A percentile compares a stretch with the other conserved stretches of the same genome.
Evolutionary conservation across 2,329 filamentous ascomycete species (phyloP).

Genomic region (Neopestalotiopsis sp.): DNA sequence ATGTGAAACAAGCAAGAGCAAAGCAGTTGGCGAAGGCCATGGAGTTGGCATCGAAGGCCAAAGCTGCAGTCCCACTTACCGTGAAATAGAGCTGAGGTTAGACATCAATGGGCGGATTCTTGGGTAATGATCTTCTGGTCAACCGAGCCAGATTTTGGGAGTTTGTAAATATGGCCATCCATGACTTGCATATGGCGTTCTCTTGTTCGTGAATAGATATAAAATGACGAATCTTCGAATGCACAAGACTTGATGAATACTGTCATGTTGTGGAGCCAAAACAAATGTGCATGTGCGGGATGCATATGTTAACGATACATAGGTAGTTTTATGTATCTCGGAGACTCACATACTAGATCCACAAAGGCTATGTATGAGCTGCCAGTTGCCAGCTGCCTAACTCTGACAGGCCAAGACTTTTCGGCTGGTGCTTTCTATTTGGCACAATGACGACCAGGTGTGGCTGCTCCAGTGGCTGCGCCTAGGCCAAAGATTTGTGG

Average conservation of each 20-base stretch:
- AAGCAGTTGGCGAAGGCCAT: conserved; percentile 73
- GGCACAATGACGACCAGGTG: too few species aligned
- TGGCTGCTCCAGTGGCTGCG: neutral
- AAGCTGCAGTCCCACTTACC: conserved; percentile 38
- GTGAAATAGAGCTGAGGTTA: conserved; percentile 40
- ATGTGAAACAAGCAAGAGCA: conserved; percentile 72
- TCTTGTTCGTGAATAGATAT: neutral
- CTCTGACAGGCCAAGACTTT: too few species aligned
- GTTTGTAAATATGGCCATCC: neutral
- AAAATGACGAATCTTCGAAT: neutral
- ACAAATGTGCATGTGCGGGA: too few species aligned
- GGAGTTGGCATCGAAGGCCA: conserved; percentile 67
- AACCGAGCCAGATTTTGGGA: neutral
- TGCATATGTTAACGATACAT: too few species aligned
- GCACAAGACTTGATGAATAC: neutral
- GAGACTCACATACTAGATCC: too few species aligned
- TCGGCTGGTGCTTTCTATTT: too few species aligned
- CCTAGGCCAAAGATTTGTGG: neutral
- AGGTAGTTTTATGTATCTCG: too few species aligned
- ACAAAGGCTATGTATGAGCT: too few species aligned
- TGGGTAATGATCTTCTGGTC: neutral
- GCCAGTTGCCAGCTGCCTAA: too few species aligned
- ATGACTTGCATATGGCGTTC: neutral
- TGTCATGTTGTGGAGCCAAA: too few species aligned
- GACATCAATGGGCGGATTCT: neutral